A percentile compares a stretch with the other conserved stretches of the same genome.
These are phyloP conservation scores for Penicillium janthinellum DNA, from an alignment of 2,329 filamentous ascomycete species.

Conservation along the genomic window DNA sequence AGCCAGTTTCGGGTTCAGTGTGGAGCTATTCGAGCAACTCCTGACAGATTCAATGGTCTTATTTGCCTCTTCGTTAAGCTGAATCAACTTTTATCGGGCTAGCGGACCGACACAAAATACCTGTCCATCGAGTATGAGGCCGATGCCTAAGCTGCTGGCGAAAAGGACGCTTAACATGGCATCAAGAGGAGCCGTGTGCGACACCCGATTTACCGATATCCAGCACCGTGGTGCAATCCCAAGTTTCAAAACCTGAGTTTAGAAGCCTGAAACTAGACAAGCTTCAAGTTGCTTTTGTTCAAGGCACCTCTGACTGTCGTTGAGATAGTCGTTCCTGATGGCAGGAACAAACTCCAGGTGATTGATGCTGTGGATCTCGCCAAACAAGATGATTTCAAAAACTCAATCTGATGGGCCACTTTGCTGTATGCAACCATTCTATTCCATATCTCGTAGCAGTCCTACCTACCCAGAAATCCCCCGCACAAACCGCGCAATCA, in stretches of 20 bases:
- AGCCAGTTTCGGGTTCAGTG: neutral
- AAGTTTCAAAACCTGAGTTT: too few species aligned
- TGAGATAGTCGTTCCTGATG: too few species aligned
- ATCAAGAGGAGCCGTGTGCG: neutral
- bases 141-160: neutral
- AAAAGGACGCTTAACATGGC: neutral
- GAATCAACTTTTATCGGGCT: neutral
- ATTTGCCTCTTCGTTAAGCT: neutral
- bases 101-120: too few species aligned
- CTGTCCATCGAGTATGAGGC: too few species aligned
- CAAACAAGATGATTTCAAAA: too few species aligned
- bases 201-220: neutral
- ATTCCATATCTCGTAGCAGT: neutral
- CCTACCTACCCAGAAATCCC: conserved; percentile 4
- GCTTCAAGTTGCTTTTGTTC: too few species aligned
- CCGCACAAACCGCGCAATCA: conserved; percentile 32
- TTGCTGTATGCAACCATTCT: neutral
- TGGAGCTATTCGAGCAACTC: neutral
- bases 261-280: too few species aligned
- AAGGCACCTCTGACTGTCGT: too few species aligned
- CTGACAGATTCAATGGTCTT: neutral
- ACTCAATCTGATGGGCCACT: too few species aligned
- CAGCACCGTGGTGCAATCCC: neutral
- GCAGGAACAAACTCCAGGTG: too few species aligned
- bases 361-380: too few species aligned